Conservation (phyloP, 805 yeast species). For the Grigorovia transvaalensis region DNA sequence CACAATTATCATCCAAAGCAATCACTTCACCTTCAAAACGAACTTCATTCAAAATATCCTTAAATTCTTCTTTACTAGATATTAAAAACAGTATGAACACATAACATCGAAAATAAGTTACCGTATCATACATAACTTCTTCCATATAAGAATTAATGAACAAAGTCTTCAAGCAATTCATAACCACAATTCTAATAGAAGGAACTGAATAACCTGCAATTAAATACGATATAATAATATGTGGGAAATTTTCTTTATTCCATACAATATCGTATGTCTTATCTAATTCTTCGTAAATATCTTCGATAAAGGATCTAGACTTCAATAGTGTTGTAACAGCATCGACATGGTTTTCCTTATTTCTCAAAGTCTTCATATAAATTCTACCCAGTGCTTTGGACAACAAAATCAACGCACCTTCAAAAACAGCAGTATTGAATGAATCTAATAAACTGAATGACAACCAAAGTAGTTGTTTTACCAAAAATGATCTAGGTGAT, state of each 20-base stretch:
- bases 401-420: slow-evolving; percentile 33
- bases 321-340: slow-evolving; percentile 10
- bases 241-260: slow-evolving; percentile 39
- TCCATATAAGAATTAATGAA: slow-evolving; percentile 36
- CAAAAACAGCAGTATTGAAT: slow-evolving; percentile 28
- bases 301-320: slow-evolving; percentile 33
- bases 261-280: slow-evolving; percentile 30
- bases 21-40: slow-evolving; percentile 29
- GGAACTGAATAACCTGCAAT: slow-evolving; percentile 52
- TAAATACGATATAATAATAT: slow-evolving; percentile 37
- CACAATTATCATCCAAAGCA: slow-evolving; percentile 24
- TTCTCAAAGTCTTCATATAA: slow-evolving; percentile 27
- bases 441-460: slow-evolving; percentile 28
- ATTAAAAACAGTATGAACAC: slow-evolving; percentile 30
- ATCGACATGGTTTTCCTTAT: slow-evolving; percentile 1
- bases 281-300: slow-evolving; percentile 36
- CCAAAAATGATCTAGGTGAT: slow-evolving; percentile 23
- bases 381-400: slow-evolving; percentile 26
- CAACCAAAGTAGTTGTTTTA: slow-evolving; percentile 31
- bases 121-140: slow-evolving; percentile 12
- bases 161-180: slow-evolving; percentile 35
- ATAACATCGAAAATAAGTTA: slow-evolving; percentile 18
- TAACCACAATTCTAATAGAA: slow-evolving; percentile 41
- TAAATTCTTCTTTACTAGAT: slow-evolving; percentile 31
- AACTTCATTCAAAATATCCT: slow-evolving; percentile 24